phyloP scores from a whole-genome alignment of 2,329 filamentous ascomycete species.

The Beauveria australis region DNA sequence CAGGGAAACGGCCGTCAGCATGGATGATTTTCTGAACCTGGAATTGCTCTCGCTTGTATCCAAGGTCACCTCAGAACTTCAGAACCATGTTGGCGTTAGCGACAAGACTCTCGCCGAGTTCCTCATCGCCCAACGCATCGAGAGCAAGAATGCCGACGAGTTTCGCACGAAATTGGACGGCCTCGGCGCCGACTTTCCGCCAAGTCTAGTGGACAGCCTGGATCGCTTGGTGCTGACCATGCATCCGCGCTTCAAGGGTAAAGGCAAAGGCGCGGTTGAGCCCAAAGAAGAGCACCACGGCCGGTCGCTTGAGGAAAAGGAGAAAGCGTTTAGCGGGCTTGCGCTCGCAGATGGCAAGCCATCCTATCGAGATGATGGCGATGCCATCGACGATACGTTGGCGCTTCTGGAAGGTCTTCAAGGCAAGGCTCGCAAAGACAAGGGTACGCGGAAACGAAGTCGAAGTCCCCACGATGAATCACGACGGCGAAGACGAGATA shows the following conservation, averaged over 20 bases:
- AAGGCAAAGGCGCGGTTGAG: conserved; percentile 33
- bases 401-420: conserved; percentile 84
- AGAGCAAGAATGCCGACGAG: conserved; percentile 59
- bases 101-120: conserved; percentile 97
- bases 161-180: conserved; percentile 70
- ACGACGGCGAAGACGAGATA: conserved; percentile 31
- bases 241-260: conserved; percentile 78
- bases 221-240: conserved; percentile 82
- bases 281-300: conserved; percentile 32
- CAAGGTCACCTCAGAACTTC: conserved; percentile 86
- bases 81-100: conserved; percentile 85
- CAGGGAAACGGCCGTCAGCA: conserved; percentile 28
- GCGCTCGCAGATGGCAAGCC: conserved; percentile 71
- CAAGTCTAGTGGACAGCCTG: conserved; percentile 81
- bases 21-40: conserved; percentile 88
- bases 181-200: conserved; percentile 75
- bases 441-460: conserved; percentile 46
- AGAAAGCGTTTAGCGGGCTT: conserved; percentile 82
- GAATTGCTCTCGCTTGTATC: conserved; percentile 91
- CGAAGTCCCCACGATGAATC: conserved; percentile 47
- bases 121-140: conserved; percentile 79
- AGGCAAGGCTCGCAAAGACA: conserved; percentile 49
- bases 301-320: conserved; percentile 59
- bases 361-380: conserved; percentile 31
- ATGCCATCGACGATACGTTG: conserved; percentile 86